Percentiles rank a stretch among this genome's conserved stretches.
Conservation (phyloP, 768 basidiomycete species). For the Boletus sensibilis region DNA sequence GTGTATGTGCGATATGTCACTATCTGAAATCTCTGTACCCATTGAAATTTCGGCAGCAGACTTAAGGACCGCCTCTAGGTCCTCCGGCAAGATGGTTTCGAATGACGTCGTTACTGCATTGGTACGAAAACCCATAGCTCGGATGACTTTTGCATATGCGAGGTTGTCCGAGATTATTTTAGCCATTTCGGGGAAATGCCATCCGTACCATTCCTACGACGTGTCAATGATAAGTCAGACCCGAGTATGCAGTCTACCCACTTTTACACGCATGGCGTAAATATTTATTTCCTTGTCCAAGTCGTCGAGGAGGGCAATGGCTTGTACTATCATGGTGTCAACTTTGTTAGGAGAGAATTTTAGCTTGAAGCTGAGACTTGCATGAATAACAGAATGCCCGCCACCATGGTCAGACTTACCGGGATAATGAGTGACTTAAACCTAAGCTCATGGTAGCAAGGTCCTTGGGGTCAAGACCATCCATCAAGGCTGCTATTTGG, state of each 20-base stretch:
- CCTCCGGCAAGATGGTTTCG: conserved; percentile 90
- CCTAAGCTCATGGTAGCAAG: conserved; percentile 97
- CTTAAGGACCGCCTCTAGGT: conserved; percentile 92
- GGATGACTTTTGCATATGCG: conserved; percentile 94
- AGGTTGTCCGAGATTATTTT: conserved; percentile 98
- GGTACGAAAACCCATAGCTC: conserved; percentile 94
- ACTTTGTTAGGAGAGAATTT: conserved; percentile 99
- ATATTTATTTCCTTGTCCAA: conserved; percentile 99
- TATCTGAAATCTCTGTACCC: conserved; percentile 99
- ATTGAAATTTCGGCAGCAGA: conserved; percentile 97
- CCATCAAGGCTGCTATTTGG: conserved; percentile 83
- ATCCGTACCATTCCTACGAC: conserved; percentile 97
- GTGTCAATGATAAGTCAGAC: not conserved
- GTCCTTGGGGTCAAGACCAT: conserved; percentile 91
- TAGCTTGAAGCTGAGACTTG: conserved; percentile 78
- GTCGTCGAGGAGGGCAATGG: conserved; percentile 95
- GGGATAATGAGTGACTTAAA: conserved; percentile 93
- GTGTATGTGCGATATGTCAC: conserved; percentile 95
- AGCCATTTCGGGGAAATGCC: conserved; percentile 99
- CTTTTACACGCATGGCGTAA: conserved; percentile 98
- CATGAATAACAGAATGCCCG: conserved; percentile 5
- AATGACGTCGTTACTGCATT: conserved; percentile 87
- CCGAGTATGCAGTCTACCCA: conserved; percentile 33
- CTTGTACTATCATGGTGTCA: conserved; percentile 99
- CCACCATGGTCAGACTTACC: conserved; percentile 45